Evolutionary conservation across 345 rosid species (phyloP), one percentile per base, ranked within the genome.

Genomic region (Raphanus raphanistrum): DNA sequence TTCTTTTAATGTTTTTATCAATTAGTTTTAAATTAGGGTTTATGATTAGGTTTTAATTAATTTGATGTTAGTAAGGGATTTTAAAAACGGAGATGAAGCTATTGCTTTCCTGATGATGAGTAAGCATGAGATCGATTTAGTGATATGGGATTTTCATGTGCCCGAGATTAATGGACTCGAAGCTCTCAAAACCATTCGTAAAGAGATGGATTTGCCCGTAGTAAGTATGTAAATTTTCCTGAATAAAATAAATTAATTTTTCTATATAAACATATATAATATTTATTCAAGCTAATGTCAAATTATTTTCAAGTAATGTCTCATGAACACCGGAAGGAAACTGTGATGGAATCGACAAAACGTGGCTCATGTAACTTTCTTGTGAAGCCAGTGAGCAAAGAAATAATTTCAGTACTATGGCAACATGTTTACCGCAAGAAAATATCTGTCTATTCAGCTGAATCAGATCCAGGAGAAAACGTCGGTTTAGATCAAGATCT

Each of bases 111-210:
- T 79, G 32, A 35, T 4, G 63, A 79, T 2, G 69, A 66, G 17
- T 9, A 79, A 72, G 63, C 68, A 72, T 32, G 73, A 66, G 69
- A 16, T 73, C 8, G 82, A 72, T 48, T 28, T 79, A 11, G 77
- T 79, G 38, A 17, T 79, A 58, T 79, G 77, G 82, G 82, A 79
- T 67, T 67, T 59, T 52, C 63, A 78, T 59, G 41, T 72, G 55
- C 68, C 61, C 2, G 41, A 57, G 12, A 66, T 72, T 36, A 61
- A 66, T 73, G 82, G 32, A 48, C 32, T 60, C 12, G 28, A 72
- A 11, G 82, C 82, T 67, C 77, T 79, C 57, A 66, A 43, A 4
- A 32, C 17, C 69, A 60, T 72, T 36, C 8, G 11, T 35, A 67
- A 59, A 66, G 45, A 48, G 5, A 72, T 67, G 64, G 48, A 79